phyloP scores from a whole-genome alignment of 2,329 filamentous ascomycete genomes.

The Conoideocrella luteorostrata region DNA sequence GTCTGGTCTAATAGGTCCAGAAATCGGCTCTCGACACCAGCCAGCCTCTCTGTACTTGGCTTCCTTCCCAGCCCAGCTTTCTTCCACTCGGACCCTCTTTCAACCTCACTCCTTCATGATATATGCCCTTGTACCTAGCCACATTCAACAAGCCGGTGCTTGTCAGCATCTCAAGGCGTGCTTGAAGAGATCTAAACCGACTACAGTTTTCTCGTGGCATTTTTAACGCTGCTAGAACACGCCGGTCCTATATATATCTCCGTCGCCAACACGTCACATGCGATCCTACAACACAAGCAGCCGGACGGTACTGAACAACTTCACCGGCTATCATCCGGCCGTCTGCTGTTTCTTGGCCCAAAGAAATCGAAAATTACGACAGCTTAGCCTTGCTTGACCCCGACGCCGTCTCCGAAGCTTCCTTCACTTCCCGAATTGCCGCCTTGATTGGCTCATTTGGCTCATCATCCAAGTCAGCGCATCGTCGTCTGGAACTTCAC shows the following conservation, averaged over 20 bases:
- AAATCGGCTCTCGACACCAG: no score
- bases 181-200: not conserved
- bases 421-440: conserved; percentile 13
- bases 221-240: not conserved
- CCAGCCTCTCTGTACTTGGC: no score
- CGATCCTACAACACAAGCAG: not conserved
- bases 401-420: not conserved
- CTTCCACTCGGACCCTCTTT: conserved; percentile 4
- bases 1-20: no score
- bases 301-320: not conserved
- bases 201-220: not conserved
- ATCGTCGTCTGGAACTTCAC: conserved; percentile 14
- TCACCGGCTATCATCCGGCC: not conserved
- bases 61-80: not conserved
- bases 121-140: not conserved
- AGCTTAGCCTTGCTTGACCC: not conserved
- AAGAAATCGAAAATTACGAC: not conserved
- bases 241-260: not conserved
- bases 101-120: conserved; percentile 5
- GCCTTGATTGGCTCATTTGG: not conserved
- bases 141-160: not conserved
- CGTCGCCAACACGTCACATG: conserved; percentile 4
- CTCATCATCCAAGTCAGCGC: conserved; percentile 2
- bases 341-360: not conserved
- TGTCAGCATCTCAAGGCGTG: not conserved